Evolutionary conservation across 345 rosid genomes (phyloP).

Genomic region (Sisymbrium altissimum): DNA sequence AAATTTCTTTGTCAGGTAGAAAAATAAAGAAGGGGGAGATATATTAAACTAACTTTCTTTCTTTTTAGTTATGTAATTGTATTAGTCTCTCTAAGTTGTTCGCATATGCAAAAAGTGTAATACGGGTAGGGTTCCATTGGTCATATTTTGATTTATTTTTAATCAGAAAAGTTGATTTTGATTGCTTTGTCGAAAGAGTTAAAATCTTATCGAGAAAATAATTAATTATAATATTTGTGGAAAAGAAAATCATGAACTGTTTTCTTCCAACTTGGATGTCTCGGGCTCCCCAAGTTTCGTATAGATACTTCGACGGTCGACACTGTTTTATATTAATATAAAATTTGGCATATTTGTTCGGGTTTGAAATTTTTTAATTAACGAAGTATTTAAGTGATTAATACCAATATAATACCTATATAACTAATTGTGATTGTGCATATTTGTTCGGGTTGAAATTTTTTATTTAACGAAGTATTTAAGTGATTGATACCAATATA

Average conservation of each 20-base stretch:
- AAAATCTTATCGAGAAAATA: slow-evolving; percentile 20
- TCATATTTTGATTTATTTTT: not conserved
- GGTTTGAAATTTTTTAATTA: not conserved
- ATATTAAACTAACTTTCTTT: slow-evolving; percentile 13
- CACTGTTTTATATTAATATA: not conserved
- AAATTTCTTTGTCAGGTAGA: slow-evolving; percentile 20
- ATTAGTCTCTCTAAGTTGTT: slow-evolving; percentile 27
- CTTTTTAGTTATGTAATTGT: slow-evolving; percentile 5
- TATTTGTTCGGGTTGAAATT: not conserved
- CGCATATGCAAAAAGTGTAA: slow-evolving; percentile 37
- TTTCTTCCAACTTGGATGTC: slow-evolving; percentile 25
- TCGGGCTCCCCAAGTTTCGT: slow-evolving; percentile 27
- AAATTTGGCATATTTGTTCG: not conserved
- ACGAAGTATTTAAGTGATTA: not conserved
- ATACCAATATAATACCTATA: no score
- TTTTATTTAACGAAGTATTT: not conserved
- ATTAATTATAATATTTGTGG: slow-evolving; percentile 1
- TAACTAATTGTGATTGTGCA: no score
- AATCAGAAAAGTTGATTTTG: slow-evolving; percentile 26
- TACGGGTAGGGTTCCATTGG: slow-evolving; percentile 31
- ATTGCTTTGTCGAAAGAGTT: slow-evolving; percentile 32
- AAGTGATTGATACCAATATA: not conserved
- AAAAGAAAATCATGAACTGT: slow-evolving; percentile 20
- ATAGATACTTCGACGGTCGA: slow-evolving; percentile 26
- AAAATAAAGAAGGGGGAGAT: slow-evolving; percentile 11